Conservation (phyloP, 2,329 filamentous ascomycete species). For the Dissoconium aciculare region DNA sequence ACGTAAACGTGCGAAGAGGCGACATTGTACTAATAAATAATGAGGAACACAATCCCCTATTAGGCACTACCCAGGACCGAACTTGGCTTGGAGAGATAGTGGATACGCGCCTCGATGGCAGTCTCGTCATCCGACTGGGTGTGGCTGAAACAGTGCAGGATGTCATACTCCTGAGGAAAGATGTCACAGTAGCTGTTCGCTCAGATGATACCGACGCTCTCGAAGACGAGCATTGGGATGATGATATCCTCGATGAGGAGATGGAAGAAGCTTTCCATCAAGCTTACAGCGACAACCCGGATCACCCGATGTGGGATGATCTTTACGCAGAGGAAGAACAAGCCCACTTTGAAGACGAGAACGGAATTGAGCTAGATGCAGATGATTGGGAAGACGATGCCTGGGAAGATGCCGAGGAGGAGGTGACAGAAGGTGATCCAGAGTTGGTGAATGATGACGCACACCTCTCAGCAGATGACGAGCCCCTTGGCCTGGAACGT, state of each 20-base stretch:
- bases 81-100: slow-evolving; percentile 45
- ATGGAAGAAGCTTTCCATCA: slow-evolving; percentile 15
- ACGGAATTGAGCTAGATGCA: slow-evolving; percentile 28
- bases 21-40: slow-evolving; percentile 39
- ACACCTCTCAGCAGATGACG: slow-evolving; percentile 12
- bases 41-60: not conserved
- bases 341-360: slow-evolving; percentile 28
- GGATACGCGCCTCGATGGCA: slow-evolving; percentile 39
- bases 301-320: slow-evolving; percentile 28
- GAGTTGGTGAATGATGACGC: slow-evolving; percentile 15
- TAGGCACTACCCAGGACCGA: slow-evolving; percentile 7
- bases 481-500: too few relatives aligned
- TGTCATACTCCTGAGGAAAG: slow-evolving; percentile 34
- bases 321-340: slow-evolving; percentile 26
- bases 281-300: slow-evolving; percentile 31
- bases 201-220: slow-evolving; percentile 17
- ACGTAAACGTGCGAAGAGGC: slow-evolving; percentile 34
- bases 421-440: slow-evolving; percentile 5
- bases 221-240: slow-evolving; percentile 20
- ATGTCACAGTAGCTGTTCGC: slow-evolving; percentile 34
- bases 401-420: slow-evolving; percentile 24
- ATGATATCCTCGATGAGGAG: slow-evolving; percentile 17
- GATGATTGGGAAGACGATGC: slow-evolving; percentile 31
- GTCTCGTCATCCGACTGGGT: slow-evolving; percentile 39
- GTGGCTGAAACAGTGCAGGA: slow-evolving; percentile 36